These are phyloP conservation scores for Bryum argenteum DNA, from an alignment of 225 moss, liverwort and hornwort genomes.

Conservation along the genomic window DNA sequence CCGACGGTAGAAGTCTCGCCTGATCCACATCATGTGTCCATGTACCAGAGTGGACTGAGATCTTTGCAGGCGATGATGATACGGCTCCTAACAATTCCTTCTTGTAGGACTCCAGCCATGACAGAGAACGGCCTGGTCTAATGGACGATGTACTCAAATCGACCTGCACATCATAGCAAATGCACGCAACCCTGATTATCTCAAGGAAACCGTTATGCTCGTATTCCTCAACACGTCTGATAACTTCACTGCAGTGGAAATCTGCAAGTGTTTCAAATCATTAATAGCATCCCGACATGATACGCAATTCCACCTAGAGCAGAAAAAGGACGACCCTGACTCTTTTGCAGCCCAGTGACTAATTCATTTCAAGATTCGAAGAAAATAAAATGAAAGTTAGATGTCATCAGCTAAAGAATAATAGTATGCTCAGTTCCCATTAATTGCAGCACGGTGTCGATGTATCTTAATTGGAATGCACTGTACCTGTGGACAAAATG, in stretches of 20 bases:
- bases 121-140: slow-evolving; percentile 69
- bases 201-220: slow-evolving; percentile 14
- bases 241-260: slow-evolving; percentile 4
- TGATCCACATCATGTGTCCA: slow-evolving; percentile 91
- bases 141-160: slow-evolving; percentile 80
- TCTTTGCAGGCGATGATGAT: slow-evolving; percentile 63
- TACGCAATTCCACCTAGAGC: slow-evolving; percentile 14
- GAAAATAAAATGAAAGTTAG: slow-evolving; percentile 6
- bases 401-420: slow-evolving; percentile 1
- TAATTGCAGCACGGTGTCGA: slow-evolving; percentile 5
- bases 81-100: slow-evolving; percentile 68
- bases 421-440: slow-evolving; percentile 13
- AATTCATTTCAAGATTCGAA: slow-evolving; percentile 4
- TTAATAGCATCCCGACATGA: slow-evolving; percentile 12
- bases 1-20: slow-evolving; percentile 72
- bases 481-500: slow-evolving; percentile 84
- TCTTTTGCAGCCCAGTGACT: neutral
- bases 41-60: slow-evolving; percentile 76
- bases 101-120: slow-evolving; percentile 66
- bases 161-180: slow-evolving; percentile 47
- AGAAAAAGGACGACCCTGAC: neutral
- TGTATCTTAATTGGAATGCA: slow-evolving; percentile 2
- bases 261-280: slow-evolving; percentile 5
- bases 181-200: slow-evolving; percentile 13
- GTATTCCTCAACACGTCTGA: slow-evolving; percentile 16